Evolutionary conservation across 2,329 filamentous ascomycete genomes (phyloP).

Genomic region (Diaporthe sp.): DNA sequence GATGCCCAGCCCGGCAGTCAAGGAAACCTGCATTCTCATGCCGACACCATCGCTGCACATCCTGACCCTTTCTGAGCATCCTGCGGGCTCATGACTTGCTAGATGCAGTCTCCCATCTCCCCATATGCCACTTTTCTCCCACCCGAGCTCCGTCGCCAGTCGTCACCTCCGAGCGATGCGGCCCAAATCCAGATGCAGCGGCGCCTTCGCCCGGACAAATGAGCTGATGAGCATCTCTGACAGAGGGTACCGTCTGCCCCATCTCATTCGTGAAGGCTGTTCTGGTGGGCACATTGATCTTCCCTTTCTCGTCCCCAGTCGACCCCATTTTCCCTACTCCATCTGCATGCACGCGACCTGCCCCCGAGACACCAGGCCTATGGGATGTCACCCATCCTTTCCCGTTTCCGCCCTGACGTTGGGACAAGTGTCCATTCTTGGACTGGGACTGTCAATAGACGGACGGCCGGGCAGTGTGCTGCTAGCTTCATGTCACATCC

Average conservation of each 20-base stretch:
- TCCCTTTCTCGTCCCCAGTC: constrained; percentile 40
- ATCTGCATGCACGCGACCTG: constrained; percentile 39
- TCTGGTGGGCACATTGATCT: constrained; percentile 70
- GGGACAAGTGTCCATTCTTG: constrained; percentile 23
- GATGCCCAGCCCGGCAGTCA: constrained; percentile 11
- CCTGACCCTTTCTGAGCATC: constrained; percentile 17
- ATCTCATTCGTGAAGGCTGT: constrained; percentile 89
- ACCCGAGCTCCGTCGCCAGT: constrained; percentile 20
- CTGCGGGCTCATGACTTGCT: constrained; percentile 36
- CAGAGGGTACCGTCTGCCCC: constrained; percentile 86
- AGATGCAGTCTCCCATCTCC: constrained; percentile 22
- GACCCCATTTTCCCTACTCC: constrained; percentile 39
- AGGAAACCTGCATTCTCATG: constrained; percentile 16
- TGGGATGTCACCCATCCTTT: constrained; percentile 32
- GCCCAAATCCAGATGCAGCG: constrained; percentile 39
- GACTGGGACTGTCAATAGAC: neutral
- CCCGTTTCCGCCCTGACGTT: constrained; percentile 17
- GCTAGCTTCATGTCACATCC: constrained; percentile 30
- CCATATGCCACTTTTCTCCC: neutral
- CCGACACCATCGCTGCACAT: constrained; percentile 24
- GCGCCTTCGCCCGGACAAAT: constrained; percentile 52
- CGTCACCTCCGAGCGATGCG: constrained; percentile 25
- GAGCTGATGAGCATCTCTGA: constrained; percentile 54
- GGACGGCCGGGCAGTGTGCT: neutral
- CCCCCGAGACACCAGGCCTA: constrained; percentile 34